These are phyloP conservation scores for Rhizophagus sp. DNA, from an alignment of 192 early-diverging fungal genomes.

Conservation along the genomic window DNA sequence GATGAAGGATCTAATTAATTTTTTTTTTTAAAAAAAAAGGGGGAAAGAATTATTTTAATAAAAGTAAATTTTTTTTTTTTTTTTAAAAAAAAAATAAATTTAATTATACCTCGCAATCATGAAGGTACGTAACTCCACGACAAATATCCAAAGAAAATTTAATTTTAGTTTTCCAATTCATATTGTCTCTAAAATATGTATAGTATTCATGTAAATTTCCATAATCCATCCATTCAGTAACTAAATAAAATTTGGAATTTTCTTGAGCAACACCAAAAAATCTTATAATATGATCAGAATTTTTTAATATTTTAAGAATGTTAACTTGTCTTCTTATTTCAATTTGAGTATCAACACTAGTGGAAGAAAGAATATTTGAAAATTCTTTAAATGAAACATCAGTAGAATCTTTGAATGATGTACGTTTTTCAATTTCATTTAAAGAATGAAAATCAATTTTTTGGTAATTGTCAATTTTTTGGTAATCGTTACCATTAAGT, in stretches of 20 bases:
- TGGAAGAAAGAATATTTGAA: neutral
- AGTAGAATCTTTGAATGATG: neutral
- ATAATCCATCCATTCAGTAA: slow-evolving; percentile 37
- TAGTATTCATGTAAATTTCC: slow-evolving; percentile 44
- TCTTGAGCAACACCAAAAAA: slow-evolving; percentile 12
- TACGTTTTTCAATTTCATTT: neutral
- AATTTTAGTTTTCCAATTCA: slow-evolving; percentile 31
- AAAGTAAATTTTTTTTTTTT: neutral
- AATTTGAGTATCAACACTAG: neutral
- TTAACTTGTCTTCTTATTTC: neutral
- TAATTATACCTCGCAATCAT: slow-evolving; percentile 9
- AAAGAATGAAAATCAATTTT: too few relatives aligned
- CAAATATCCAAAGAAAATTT: slow-evolving; percentile 39
- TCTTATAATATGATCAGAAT: slow-evolving; percentile 5
- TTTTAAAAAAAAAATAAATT: too few relatives aligned
- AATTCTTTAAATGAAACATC: neutral
- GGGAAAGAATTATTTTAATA: too few relatives aligned
- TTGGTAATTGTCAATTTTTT: too few relatives aligned
- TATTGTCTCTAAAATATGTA: slow-evolving; percentile 18
- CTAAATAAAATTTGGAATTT: slow-evolving; percentile 37
- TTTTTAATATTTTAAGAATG: slow-evolving; percentile 20
- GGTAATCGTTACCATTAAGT: too few relatives aligned
- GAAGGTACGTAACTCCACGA: slow-evolving; percentile 39
- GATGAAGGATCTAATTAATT: slow-evolving; percentile 26
- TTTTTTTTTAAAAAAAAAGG: too few relatives aligned